Evolutionary conservation across 352 stramenopile species (phyloP), one percentile per base, ranked within the genome.

Genomic region (Peronospora tabacina): DNA sequence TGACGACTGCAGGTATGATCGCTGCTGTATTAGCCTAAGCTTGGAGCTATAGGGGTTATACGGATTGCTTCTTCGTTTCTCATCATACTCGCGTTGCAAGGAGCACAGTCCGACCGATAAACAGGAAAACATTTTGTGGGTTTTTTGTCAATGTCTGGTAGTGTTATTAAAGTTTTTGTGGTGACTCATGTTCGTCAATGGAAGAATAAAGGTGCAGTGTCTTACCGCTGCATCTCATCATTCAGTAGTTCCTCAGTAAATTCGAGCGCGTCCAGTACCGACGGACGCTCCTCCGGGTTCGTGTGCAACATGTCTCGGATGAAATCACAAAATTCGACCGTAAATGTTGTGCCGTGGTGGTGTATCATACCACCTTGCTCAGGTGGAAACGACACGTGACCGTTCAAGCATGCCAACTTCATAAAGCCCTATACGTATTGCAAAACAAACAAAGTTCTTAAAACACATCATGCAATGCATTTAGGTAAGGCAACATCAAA

Each of bases 261-360:
- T 61, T 91, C 81, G 26, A 93, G 63, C 7, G 81, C 76, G 41
- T 93, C 81, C 39, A 88, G 55, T 12, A 89, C 68, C 5, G 80
- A 88, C 19, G 80, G 81, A 1, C 82, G 70, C 58, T 93, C 81
- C 30, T 90, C 75, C 3, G 82, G 75, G 51, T 90, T 88, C 24
- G 72, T 77, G 39, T 89, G 80, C 33, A 93, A 70, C 82, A 93
- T 93, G 37, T 91, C 80, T 5, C 77, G 77, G 35, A 93, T 90
- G 29, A 93, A 93, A 30, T 93, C 80, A 53, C 80, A 91, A 42
- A 93, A 93, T 50, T 93, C 82, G 52, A 58, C 51, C 24, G 80
- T 78, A 62, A 84, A 93, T 34, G 75, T 58, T 41, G 74, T 73
- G 20, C 68, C 82, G 15, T 79, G 75, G 38, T 90, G 66, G 38